These are phyloP conservation scores for Phoma sp. DNA, from an alignment of 2,329 filamentous ascomycete species.

Conservation along the genomic window DNA sequence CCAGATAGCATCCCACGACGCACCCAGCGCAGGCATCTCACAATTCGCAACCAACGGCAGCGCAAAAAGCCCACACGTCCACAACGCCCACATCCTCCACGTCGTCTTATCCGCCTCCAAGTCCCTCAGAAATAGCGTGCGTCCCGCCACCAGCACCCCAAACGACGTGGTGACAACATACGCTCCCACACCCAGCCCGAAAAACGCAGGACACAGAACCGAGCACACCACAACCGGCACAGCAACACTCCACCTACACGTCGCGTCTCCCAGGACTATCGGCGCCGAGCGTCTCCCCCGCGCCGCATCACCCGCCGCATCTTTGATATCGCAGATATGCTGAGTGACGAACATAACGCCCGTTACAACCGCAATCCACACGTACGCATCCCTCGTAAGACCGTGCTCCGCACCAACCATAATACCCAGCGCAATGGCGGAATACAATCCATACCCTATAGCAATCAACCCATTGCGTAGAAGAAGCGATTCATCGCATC, in stretches of 20 bases:
- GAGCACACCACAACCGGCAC: conserved; percentile 27
- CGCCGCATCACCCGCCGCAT: conserved; percentile 34
- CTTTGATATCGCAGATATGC: conserved; percentile 42
- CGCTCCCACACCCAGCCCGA: conserved; percentile 6
- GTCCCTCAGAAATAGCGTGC: conserved; percentile 13
- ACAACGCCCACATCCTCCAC: conserved; percentile 31
- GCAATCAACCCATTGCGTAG: conserved; percentile 32
- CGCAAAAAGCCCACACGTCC: conserved; percentile 24
- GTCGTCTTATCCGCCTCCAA: conserved; percentile 24
- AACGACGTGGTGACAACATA: conserved; percentile 8
- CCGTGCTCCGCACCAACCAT: neutral
- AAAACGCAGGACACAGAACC: conserved; percentile 25
- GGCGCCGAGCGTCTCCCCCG: conserved; percentile 33
- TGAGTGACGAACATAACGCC: conserved; percentile 32
- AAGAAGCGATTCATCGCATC: conserved; percentile 22
- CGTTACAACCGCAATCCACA: conserved; percentile 22
- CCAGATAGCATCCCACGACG: conserved; percentile 1
- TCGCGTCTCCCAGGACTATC: conserved; percentile 24
- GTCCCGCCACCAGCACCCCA: conserved; percentile 19
- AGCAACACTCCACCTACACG: conserved; percentile 28
- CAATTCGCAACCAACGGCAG: conserved; percentile 18
- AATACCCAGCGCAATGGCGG: conserved; percentile 13
- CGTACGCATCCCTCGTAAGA: neutral
- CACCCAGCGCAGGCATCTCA: neutral
- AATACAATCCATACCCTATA: conserved; percentile 23